Evolutionary conservation across 2,329 filamentous ascomycete genomes (phyloP).

Genomic region (Pezicula neosporulosa): DNA sequence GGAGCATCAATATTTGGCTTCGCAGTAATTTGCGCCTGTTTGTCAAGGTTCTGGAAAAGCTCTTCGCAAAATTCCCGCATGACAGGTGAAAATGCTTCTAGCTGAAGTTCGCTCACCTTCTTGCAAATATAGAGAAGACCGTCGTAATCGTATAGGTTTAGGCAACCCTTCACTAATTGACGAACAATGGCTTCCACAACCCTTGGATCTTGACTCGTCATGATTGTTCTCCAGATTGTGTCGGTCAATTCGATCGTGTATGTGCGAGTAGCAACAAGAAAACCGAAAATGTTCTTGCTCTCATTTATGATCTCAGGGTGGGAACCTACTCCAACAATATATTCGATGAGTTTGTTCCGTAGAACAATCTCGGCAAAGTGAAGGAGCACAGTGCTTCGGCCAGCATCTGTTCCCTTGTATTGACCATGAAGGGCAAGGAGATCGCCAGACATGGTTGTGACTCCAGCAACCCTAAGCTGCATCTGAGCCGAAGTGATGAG

Average conservation of each 20-base stretch:
- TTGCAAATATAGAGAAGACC: slow-evolving; percentile 63
- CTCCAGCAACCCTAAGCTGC: slow-evolving; percentile 80
- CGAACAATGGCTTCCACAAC: slow-evolving; percentile 76
- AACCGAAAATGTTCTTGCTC: slow-evolving; percentile 81
- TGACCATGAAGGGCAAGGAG: slow-evolving; percentile 65
- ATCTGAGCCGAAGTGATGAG: slow-evolving; percentile 83
- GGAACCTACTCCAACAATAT: slow-evolving; percentile 85
- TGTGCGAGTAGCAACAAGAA: slow-evolving; percentile 74
- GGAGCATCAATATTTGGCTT: slow-evolving; percentile 36
- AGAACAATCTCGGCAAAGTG: slow-evolving; percentile 69
- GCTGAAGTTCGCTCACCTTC: slow-evolving; percentile 64
- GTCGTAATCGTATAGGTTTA: slow-evolving; percentile 44
- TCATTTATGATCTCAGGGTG: slow-evolving; percentile 86
- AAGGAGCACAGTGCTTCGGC: slow-evolving; percentile 52
- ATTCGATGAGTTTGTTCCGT: slow-evolving; percentile 71
- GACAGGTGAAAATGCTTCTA: slow-evolving; percentile 57
- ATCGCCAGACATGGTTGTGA: slow-evolving; percentile 68
- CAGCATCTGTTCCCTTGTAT: slow-evolving; percentile 33
- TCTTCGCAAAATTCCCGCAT: slow-evolving; percentile 60
- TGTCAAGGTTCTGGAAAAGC: slow-evolving; percentile 47
- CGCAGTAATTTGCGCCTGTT: slow-evolving; percentile 38
- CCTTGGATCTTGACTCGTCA: slow-evolving; percentile 76
- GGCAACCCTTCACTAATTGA: slow-evolving; percentile 50
- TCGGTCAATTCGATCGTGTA: slow-evolving; percentile 73
- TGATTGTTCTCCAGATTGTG: slow-evolving; percentile 79